Evolutionary conservation across 495 filamentous ascomycete genomes (phyloP).

Genomic region (Rhypophila decipiens): DNA sequence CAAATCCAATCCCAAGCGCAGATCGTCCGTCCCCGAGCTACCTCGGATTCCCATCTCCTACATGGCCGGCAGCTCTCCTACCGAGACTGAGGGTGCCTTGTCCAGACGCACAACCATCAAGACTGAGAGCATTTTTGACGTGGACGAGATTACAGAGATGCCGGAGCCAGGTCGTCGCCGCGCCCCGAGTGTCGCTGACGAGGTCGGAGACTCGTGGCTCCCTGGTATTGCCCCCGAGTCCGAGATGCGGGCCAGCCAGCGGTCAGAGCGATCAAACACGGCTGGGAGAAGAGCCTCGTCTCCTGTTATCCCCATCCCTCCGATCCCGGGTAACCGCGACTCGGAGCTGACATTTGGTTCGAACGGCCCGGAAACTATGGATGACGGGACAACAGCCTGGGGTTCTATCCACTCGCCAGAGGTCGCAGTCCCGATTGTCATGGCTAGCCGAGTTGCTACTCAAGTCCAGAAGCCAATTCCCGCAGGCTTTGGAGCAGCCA

Average conservation of each 20-base stretch:
- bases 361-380: constrained; percentile 20
- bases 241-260: constrained; percentile 1
- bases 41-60: constrained; percentile 32
- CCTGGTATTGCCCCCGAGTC: constrained; percentile 25
- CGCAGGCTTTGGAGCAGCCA: constrained; percentile 3
- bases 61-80: constrained; percentile 9
- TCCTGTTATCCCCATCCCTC: constrained; percentile 20
- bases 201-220: constrained; percentile 34
- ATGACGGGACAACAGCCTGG: constrained; percentile 34
- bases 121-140: constrained; percentile 32
- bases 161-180: constrained; percentile 6
- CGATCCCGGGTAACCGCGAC: constrained; percentile 17
- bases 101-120: constrained; percentile 28
- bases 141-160: constrained; percentile 29
- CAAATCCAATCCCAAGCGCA: too few relatives aligned
- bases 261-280: constrained; percentile 4
- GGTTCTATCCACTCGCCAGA: constrained; percentile 37
- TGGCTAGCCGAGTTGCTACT: constrained; percentile 20
- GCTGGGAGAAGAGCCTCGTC: constrained; percentile 34
- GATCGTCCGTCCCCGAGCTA: constrained; percentile 38
- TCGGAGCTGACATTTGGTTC: constrained; percentile 26
- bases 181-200: constrained; percentile 22
- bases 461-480: constrained; percentile 21
- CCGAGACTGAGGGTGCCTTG: constrained; percentile 5
- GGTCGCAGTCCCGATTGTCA: constrained; percentile 25